These are phyloP conservation scores for carrot (Daucus carota) DNA, from an alignment of 129 eudicot genomes.

Conservation along the genomic window DH1_v3.0 NC_030388.2:31585001-31585500, in stretches of 20 bases:
- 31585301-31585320: no score
- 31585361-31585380: not conserved
- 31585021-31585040: not conserved
- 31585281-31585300: not conserved
- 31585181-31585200: not conserved
- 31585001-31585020: not conserved
- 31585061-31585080: not conserved
- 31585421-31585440: not conserved
- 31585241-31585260: not conserved
- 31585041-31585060: not conserved
- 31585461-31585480: not conserved
- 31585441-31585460: not conserved
- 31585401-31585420: not conserved
- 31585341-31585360: not conserved
- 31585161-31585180: not conserved
- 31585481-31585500: not conserved
- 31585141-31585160: not conserved
- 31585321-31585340: not conserved
- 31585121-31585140: not conserved
- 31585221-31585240: not conserved
- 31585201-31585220: not conserved
- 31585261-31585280: not conserved
- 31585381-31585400: not conserved
- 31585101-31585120: not conserved
- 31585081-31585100: not conserved